A percentile compares a stretch with the other conserved stretches of the same genome.
Evolutionary conservation across 306 rosid genomes (phyloP).

Genomic region (Lathyrus sativus): DNA sequence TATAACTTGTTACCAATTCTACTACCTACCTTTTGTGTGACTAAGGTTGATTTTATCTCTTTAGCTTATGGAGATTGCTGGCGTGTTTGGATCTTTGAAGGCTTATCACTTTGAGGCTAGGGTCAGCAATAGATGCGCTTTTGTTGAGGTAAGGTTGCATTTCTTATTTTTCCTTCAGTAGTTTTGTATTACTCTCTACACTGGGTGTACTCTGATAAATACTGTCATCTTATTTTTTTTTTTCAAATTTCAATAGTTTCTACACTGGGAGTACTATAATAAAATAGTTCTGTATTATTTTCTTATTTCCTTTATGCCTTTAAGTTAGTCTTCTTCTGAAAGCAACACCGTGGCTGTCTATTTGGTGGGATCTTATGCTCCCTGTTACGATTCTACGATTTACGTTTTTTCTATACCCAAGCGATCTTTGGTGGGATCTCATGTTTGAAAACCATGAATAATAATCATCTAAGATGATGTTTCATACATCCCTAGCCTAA

Average conservation of each 20-base stretch:
- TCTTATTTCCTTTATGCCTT: background rate
- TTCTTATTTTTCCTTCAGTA: background rate
- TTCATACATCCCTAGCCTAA: background rate
- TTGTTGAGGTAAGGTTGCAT: constrained; percentile 73
- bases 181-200: constrained; percentile 15
- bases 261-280: background rate
- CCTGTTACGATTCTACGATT: no score
- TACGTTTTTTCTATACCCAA: no score
- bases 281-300: background rate
- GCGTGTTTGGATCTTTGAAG: constrained; percentile 88
- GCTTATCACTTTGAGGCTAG: constrained; percentile 72
- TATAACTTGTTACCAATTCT: constrained; percentile 15
- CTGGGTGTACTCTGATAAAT: constrained; percentile 3
- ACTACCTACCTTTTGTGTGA: background rate
- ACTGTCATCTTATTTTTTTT: background rate
- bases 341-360: background rate
- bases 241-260: background rate
- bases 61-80: constrained; percentile 78
- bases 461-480: background rate
- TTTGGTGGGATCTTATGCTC: no score
- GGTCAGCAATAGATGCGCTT: constrained; percentile 57
- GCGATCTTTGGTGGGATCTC: no score
- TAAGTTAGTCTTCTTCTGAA: background rate
- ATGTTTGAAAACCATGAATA: no score
- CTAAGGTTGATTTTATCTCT: constrained; percentile 10